Evolutionary conservation across 495 filamentous ascomycete genomes (phyloP), one percentile per base, ranked within the genome.

Genomic region (Podospora pseudocomata): DNA sequence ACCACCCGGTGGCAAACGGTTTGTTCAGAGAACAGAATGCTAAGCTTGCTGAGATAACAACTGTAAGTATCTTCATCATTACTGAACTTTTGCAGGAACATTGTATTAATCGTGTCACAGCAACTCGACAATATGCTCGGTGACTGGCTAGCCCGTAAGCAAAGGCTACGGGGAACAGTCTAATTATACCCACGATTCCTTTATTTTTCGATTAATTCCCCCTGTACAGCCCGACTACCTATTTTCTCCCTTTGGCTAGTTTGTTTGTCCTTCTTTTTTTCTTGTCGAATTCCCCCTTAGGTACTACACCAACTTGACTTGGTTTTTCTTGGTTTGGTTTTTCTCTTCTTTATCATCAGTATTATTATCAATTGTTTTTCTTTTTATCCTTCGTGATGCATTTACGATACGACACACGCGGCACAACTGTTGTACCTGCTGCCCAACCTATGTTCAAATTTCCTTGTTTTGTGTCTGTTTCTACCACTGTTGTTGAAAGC

Each of bases 11-110:
- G 28, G 92, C 92, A 28, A 87, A 87, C 4, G 86, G 86, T 27
- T 77, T 98, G 39, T 97, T 94, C 82, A 89, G 87, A 65, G 92
- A 95, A 71, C 90, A 96, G 78, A 93, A 91, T 74, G 88, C 88
- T 65, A 87, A 87, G 73, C 77, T 97, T 72, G 88, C 87, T 56
- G 92, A 94, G 74, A 93, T 97, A 76, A 90, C 89, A 61, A 90
- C 86, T 64, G 87, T 88, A 76, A 80, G 85, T 81, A 55, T 15
- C 6, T 67, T 68, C 39, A 27, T 55, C 26, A 23, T 39, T n/a
- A 53, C 26, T 65, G 4, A 61, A 28, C 0, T 30, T 18, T 32
- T n/a, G 20, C 23, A 7, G 5, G 18, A 20, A 58, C 6, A 5
- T 19, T 15, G 23, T 18, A 6, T n/a, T 20, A 19, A 58, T 9